A percentile compares a stretch with the other conserved stretches of the same genome.
Evolutionary conservation across 495 filamentous ascomycete genomes (phyloP).

Genomic region (Glarea lozoyensis): DNA sequence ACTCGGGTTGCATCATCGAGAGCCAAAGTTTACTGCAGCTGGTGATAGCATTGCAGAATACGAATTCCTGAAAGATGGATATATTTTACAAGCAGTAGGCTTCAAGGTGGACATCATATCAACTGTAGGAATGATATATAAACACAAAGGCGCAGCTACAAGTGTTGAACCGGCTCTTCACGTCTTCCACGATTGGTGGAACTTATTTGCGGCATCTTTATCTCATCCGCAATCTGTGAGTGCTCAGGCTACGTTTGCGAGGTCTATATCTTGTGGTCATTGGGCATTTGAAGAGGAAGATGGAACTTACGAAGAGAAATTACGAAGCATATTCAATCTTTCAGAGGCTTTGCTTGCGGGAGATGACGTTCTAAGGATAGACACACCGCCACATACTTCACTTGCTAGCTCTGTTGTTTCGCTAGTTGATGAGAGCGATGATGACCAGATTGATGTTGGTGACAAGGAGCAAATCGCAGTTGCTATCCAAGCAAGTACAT

Average conservation of each 20-base stretch:
- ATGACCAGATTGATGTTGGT: conserved; percentile 3
- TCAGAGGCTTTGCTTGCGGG: neutral
- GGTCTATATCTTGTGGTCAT: conserved; percentile 9
- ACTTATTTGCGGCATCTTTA: conserved; percentile 5
- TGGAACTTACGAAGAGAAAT: neutral
- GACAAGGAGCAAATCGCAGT: conserved; percentile 1
- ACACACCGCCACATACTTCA: neutral
- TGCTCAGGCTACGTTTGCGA: conserved; percentile 5
- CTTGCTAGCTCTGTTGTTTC: neutral
- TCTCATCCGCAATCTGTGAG: neutral
- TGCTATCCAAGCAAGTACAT: conserved; percentile 7
- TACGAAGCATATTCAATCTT: neutral
- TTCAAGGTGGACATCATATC: conserved; percentile 9
- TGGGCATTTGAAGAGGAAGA: conserved; percentile 9
- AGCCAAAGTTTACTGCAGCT: neutral
- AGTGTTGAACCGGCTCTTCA: conserved; percentile 1
- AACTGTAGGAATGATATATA: conserved; percentile 2
- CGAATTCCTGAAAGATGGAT: conserved; percentile 1
- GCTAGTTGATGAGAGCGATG: neutral
- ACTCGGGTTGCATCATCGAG: conserved; percentile 3
- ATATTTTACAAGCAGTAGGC: conserved; percentile 8
- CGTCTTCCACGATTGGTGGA: conserved; percentile 16
- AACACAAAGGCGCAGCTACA: neutral
- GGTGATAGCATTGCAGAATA: neutral
- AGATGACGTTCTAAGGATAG: neutral